Evolutionary conservation across 1,139 yeast species (phyloP).

Genomic region (Hansenula lynferdii): DNA sequence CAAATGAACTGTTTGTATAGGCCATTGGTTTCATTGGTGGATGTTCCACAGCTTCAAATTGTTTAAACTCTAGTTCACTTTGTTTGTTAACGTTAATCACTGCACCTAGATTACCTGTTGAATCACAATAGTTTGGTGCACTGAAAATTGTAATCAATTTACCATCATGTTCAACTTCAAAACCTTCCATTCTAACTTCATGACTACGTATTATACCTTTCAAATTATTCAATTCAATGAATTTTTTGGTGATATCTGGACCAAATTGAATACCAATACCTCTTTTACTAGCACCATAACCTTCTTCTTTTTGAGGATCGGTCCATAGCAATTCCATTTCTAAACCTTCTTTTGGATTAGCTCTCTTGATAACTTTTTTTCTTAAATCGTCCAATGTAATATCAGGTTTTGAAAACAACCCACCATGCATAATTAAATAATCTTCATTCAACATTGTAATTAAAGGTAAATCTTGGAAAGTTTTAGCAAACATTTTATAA

Average conservation of each 20-base stretch:
- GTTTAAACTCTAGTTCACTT: constrained; percentile 13
- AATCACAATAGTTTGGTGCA: constrained; percentile 97
- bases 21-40: constrained; percentile 97
- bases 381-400: constrained; percentile 66
- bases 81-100: constrained; percentile 30
- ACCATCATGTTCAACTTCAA: constrained; percentile 82
- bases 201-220: constrained; percentile 88
- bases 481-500: constrained; percentile 82
- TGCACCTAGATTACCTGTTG: constrained; percentile 88
- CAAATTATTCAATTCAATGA: constrained; percentile 67
- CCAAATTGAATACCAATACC: constrained; percentile 98
- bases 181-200: constrained; percentile 92
- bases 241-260: constrained; percentile 83
- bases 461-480: constrained; percentile 82
- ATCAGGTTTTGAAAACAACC: constrained; percentile 76
- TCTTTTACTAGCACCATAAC: constrained; percentile 85
- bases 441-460: constrained; percentile 75
- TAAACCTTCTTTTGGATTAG: constrained; percentile 81
- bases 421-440: constrained; percentile 93
- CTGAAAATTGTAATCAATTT: constrained; percentile 86
- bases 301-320: constrained; percentile 79
- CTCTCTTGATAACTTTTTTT: constrained; percentile 33
- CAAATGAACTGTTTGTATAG: constrained; percentile 55
- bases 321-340: constrained; percentile 99
- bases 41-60: constrained; percentile 78